Conservation (phyloP, 2,329 filamentous ascomycete genomes). For the Epichloe uncinata region DNA sequence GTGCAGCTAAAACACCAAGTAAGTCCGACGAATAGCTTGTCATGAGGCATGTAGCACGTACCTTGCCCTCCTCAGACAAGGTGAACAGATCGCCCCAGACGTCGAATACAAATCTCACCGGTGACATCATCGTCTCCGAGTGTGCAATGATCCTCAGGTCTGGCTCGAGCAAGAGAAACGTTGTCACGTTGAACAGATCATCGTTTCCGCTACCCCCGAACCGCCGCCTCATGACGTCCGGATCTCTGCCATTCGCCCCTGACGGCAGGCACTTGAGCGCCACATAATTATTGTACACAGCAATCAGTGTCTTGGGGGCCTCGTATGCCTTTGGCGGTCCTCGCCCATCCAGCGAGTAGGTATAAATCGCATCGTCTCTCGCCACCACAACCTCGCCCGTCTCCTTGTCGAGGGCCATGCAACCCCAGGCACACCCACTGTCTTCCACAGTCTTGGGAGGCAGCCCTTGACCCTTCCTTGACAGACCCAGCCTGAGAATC, state of each 20-base stretch:
- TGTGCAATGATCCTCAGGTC: constrained; percentile 84
- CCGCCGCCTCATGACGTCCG: constrained; percentile 51
- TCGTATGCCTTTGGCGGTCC: constrained; percentile 87
- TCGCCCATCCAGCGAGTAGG: constrained; percentile 73
- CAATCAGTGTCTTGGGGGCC: constrained; percentile 71
- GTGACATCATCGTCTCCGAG: constrained; percentile 69
- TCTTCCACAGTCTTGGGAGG: constrained; percentile 83
- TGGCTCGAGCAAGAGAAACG: constrained; percentile 83
- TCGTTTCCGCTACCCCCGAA: constrained; percentile 61
- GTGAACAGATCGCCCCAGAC: constrained; percentile 89
- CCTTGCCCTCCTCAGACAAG: constrained; percentile 86
- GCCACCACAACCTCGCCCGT: constrained; percentile 84
- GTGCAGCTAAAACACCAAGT: constrained; percentile 43
- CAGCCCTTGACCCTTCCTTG: constrained; percentile 78
- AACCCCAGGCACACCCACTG: constrained; percentile 79
- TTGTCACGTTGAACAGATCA: constrained; percentile 73
- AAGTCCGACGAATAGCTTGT: neutral
- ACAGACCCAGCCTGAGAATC: constrained; percentile 75
- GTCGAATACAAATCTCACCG: constrained; percentile 66
- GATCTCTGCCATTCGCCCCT: constrained; percentile 36
- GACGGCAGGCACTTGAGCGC: constrained; percentile 68
- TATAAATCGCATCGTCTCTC: constrained; percentile 89
- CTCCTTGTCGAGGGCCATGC: constrained; percentile 75
- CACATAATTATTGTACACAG: constrained; percentile 73
- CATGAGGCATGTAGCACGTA: constrained; percentile 22